phyloP scores from a whole-genome alignment of 257 asterid species.

The Solanum infundibuliforme region DNA sequence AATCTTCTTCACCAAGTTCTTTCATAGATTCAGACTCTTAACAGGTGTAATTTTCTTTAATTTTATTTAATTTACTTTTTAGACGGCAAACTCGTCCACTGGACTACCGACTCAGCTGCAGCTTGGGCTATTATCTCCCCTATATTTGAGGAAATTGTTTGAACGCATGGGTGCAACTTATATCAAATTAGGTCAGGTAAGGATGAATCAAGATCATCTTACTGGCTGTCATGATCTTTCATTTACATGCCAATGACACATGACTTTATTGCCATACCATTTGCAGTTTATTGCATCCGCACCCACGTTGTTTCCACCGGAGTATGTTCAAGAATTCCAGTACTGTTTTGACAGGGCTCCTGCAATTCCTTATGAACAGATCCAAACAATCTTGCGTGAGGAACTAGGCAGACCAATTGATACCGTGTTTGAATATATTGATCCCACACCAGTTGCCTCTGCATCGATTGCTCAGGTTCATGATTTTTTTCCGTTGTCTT shows the following conservation, averaged over 20 bases:
- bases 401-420: constrained; percentile 83
- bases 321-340: constrained; percentile 91
- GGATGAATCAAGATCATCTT: neutral
- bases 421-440: constrained; percentile 70
- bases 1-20: neutral
- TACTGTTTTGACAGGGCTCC: constrained; percentile 93
- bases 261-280: constrained; percentile 4
- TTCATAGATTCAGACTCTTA: neutral
- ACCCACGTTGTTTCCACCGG: constrained; percentile 90
- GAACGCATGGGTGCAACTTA: constrained; percentile 99
- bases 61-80: constrained; percentile 1
- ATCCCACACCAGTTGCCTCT: constrained; percentile 90
- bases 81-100: constrained; percentile 57
- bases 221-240: neutral
- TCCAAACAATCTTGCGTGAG: constrained; percentile 59
- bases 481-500: neutral
- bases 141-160: constrained; percentile 77
- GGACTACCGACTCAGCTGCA: constrained; percentile 69
- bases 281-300: constrained; percentile 93
- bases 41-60: neutral
- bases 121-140: constrained; percentile 87
- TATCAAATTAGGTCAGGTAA: constrained; percentile 90
- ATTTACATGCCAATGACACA: neutral
- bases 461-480: constrained; percentile 98
- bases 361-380: constrained; percentile 67